These are phyloP conservation scores for Amanita brunnescens DNA, from an alignment of 768 basidiomycete genomes.

Conservation along the genomic window DNA sequence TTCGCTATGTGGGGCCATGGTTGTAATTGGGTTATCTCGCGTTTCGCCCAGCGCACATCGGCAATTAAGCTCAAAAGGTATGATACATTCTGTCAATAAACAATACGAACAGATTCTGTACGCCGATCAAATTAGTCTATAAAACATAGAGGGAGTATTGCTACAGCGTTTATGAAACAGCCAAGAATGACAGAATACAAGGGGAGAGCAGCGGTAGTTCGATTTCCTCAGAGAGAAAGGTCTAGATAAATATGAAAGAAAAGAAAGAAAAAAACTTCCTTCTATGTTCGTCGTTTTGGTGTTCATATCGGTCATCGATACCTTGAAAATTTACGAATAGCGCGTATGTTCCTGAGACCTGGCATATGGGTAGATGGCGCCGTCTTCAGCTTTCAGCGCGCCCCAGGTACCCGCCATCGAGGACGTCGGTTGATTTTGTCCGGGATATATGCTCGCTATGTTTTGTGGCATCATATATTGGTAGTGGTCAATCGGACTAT, in stretches of 20 bases:
- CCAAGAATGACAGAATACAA: neutral
- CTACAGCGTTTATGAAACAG: neutral
- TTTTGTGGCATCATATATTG: conserved; percentile 25
- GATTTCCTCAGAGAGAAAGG: neutral
- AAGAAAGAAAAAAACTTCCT: neutral
- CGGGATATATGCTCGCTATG: conserved; percentile 7
- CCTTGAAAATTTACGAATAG: neutral
- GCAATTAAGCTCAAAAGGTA: neutral
- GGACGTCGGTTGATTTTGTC: conserved; percentile 3
- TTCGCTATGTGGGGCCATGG: too few species aligned
- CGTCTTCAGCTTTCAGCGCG: neutral
- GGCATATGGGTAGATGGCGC: neutral
- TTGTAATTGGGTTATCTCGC: too few species aligned
- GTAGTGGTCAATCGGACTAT: conserved; percentile 27
- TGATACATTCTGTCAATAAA: neutral
- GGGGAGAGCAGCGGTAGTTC: neutral
- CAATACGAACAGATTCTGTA: neutral
- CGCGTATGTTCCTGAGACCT: neutral
- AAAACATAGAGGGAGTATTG: neutral
- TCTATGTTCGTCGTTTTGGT: neutral
- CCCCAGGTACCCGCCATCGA: conserved; percentile 4
- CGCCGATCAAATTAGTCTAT: neutral
- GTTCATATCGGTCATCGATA: neutral
- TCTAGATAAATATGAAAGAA: neutral
- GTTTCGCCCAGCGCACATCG: neutral